Conservation (phyloP, 768 basidiomycete genomes). For the Lactifluus volemus region DNA sequence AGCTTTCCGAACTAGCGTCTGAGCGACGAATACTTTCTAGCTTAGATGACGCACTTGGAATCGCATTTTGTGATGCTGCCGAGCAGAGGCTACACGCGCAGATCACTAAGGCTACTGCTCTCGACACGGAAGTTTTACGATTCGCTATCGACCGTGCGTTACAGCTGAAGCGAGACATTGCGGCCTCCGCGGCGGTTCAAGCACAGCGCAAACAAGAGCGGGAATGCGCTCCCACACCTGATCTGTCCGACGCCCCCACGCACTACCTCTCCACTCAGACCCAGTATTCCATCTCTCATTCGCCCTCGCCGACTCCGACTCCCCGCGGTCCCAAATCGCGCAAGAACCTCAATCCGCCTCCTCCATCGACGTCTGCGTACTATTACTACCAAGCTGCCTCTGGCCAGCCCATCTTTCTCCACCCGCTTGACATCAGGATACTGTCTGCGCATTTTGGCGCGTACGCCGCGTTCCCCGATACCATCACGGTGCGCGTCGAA, state of each 20-base stretch:
- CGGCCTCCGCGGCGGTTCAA: constrained; percentile 29
- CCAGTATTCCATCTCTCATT: neutral
- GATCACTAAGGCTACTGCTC: constrained; percentile 66
- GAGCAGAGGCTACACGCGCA: constrained; percentile 69
- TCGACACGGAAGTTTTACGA: constrained; percentile 61
- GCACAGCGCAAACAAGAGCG: constrained; percentile 24
- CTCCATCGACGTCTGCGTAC: constrained; percentile 83
- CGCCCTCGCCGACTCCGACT: constrained; percentile 20
- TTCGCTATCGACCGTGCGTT: constrained; percentile 54
- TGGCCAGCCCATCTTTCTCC: constrained; percentile 85
- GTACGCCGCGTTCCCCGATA: constrained; percentile 79
- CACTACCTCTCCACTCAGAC: constrained; percentile 42
- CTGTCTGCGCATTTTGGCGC: constrained; percentile 73
- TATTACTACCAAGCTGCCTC: constrained; percentile 94
- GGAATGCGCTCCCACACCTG: constrained; percentile 15
- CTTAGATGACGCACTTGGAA: constrained; percentile 67
- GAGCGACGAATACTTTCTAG: constrained; percentile 62
- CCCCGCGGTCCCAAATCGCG: constrained; percentile 50
- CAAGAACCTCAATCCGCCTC: constrained; percentile 77
- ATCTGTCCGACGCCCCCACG: constrained; percentile 40
- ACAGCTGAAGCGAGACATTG: constrained; percentile 48
- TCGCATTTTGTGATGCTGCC: constrained; percentile 74
- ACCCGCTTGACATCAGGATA: constrained; percentile 93
- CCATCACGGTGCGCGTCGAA: constrained; percentile 74
- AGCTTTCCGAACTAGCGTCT: constrained; percentile 60